Evolutionary conservation across 2,329 filamentous ascomycete species (phyloP).

Genomic region (Aspergillus ruber): DNA sequence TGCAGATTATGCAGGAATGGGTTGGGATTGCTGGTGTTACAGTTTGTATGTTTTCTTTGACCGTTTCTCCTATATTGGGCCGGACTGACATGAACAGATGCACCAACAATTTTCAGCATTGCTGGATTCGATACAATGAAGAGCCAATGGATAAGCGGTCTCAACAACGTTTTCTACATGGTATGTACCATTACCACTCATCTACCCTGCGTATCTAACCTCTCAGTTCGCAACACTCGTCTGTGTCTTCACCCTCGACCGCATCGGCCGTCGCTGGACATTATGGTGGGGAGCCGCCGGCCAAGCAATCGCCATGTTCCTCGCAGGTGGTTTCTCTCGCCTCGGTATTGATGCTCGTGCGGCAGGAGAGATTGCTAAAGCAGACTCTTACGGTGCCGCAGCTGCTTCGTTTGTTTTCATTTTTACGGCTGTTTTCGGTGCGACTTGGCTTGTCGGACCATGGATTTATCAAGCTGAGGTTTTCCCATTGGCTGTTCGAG

Average conservation of each 20-base stretch:
- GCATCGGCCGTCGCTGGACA: conserved; percentile 63
- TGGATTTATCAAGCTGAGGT: conserved; percentile 68
- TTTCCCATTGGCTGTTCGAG: conserved; percentile 63
- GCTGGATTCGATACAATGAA: conserved; percentile 58
- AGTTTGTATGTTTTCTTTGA: conserved; percentile 37
- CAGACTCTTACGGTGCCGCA: conserved; percentile 53
- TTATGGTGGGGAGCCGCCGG: conserved; percentile 61
- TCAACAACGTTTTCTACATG: conserved; percentile 53
- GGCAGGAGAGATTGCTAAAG: conserved; percentile 41
- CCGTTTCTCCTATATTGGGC: neutral
- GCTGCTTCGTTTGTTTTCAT: conserved; percentile 66
- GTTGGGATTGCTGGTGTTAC: conserved; percentile 65
- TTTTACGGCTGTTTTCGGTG: conserved; percentile 60
- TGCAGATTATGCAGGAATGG: conserved; percentile 67
- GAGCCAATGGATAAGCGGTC: conserved; percentile 58
- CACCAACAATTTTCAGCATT: conserved; percentile 56
- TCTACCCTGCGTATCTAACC: neutral
- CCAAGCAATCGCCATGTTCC: conserved; percentile 62
- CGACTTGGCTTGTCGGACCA: conserved; percentile 57
- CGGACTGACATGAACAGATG: conserved; percentile 21
- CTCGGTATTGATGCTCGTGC: conserved; percentile 46
- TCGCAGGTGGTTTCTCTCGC: conserved; percentile 58
- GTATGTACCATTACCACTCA: conserved; percentile 19
- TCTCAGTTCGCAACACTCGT: conserved; percentile 57
- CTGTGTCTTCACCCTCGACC: conserved; percentile 63